These are phyloP conservation scores for Backusella luteola DNA, from an alignment of 192 early-diverging fungal genomes.

Conservation along the genomic window DNA sequence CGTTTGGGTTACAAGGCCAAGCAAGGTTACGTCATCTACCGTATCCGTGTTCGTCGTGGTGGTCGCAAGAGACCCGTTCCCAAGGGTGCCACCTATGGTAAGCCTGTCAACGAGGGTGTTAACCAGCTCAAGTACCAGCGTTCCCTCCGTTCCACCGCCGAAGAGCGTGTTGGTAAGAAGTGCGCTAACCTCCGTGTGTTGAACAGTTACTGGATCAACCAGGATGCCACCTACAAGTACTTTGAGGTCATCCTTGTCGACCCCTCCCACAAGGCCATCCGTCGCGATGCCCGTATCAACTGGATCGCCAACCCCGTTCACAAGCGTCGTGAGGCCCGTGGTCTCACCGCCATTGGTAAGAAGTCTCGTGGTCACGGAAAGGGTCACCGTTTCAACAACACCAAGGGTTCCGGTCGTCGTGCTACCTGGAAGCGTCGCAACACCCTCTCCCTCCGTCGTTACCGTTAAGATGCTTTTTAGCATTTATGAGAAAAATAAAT, in stretches of 20 bases:
- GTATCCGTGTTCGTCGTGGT: constrained; percentile 97
- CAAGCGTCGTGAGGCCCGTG: constrained; percentile 98
- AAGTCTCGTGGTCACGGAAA: constrained; percentile 97
- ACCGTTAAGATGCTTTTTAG: constrained; percentile 65
- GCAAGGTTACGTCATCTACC: constrained; percentile 99
- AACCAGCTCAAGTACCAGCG: constrained; percentile 99
- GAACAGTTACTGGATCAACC: constrained; percentile 99
- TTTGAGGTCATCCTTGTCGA: constrained; percentile 99
- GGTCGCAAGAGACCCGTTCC: constrained; percentile 94
- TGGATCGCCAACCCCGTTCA: constrained; percentile 97
- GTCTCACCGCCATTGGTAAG: constrained; percentile 93
- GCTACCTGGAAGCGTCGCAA: constrained; percentile 94
- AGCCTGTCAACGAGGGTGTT: constrained; percentile 96
- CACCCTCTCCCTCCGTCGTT: constrained; percentile 92
- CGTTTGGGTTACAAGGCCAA: constrained; percentile 98
- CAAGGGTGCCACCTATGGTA: constrained; percentile 98
- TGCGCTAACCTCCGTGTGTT: constrained; percentile 97
- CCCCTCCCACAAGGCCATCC: constrained; percentile 96
- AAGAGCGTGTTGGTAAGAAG: constrained; percentile 96
- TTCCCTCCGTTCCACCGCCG: constrained; percentile 87
- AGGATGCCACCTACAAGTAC: constrained; percentile 99
- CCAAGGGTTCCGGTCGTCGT: constrained; percentile 90
- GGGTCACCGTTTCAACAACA: constrained; percentile 97
- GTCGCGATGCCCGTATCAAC: constrained; percentile 98
- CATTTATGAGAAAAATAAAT: background rate